Percentiles rank a stretch among this genome's conserved stretches.
Conservation (phyloP, 805 yeast species). For the Tetrapisispora arboricola region DNA sequence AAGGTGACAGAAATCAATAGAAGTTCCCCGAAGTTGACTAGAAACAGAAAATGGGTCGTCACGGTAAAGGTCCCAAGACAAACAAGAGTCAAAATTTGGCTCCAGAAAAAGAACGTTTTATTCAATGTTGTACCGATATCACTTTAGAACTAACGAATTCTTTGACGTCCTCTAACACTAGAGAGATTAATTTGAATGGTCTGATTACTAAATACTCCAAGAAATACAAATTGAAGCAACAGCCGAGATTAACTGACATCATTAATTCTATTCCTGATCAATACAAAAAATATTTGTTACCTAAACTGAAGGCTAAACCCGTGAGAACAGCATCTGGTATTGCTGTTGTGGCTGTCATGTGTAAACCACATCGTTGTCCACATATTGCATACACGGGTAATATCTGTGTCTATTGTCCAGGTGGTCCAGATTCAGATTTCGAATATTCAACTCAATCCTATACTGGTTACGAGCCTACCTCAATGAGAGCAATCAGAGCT, state of each 20-base stretch:
- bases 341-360: conserved; percentile 98
- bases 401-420: conserved; percentile 97
- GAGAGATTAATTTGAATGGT: conserved; percentile 73
- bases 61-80: conserved; percentile 31
- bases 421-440: conserved; percentile 97
- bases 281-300: conserved; percentile 80
- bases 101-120: conserved; percentile 87
- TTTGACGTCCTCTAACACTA: conserved; percentile 42
- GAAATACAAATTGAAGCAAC: conserved; percentile 81
- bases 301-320: conserved; percentile 95
- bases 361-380: conserved; percentile 98
- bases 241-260: conserved; percentile 91
- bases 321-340: conserved; percentile 98
- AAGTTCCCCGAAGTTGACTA: too few relatives aligned
- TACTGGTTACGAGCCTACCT: conserved; percentile 97
- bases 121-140: conserved; percentile 88
- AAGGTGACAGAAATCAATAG: too few relatives aligned
- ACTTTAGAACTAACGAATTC: conserved; percentile 77
- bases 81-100: conserved; percentile 52
- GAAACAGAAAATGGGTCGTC: conserved; percentile 30
- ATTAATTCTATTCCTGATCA: conserved; percentile 94
- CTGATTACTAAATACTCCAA: conserved; percentile 76
- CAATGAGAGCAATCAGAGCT: conserved; percentile 98
- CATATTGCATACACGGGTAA: conserved; percentile 98
- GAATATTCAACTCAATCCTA: conserved; percentile 97